These are phyloP conservation scores for Pythium dissimile DNA, from an alignment of 352 stramenopile genomes.

Conservation along the genomic window DNA sequence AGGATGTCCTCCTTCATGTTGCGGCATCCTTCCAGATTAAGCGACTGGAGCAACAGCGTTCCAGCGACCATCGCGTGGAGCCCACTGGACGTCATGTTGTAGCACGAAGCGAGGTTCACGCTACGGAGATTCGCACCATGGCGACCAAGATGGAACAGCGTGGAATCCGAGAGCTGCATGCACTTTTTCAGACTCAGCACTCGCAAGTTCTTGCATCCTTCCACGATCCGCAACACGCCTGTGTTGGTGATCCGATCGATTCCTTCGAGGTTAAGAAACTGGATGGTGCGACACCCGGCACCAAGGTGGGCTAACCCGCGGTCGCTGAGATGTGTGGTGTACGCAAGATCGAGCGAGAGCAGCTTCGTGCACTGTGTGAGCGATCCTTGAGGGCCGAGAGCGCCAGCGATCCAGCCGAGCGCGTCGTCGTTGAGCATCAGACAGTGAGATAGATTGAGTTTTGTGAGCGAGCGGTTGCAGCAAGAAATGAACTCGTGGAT, in stretches of 20 bases:
- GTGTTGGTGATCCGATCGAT: slow-evolving; percentile 49
- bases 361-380: slow-evolving; percentile 58
- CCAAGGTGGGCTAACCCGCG: slow-evolving; percentile 49
- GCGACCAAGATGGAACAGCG: slow-evolving; percentile 45
- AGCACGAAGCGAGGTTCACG: slow-evolving; percentile 62
- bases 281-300: slow-evolving; percentile 41
- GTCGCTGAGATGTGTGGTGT: slow-evolving; percentile 54
- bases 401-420: slow-evolving; percentile 65
- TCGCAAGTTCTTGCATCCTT: slow-evolving; percentile 47
- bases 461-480: slow-evolving; percentile 49
- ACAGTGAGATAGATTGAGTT: slow-evolving; percentile 59
- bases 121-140: slow-evolving; percentile 46
- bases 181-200: slow-evolving; percentile 64
- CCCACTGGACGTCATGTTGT: slow-evolving; percentile 50
- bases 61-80: slow-evolving; percentile 48
- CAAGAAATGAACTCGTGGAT: slow-evolving; percentile 73
- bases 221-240: slow-evolving; percentile 42
- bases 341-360: slow-evolving; percentile 67
- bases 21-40: slow-evolving; percentile 68
- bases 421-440: slow-evolving; percentile 64
- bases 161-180: slow-evolving; percentile 50
- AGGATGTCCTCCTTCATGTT: slow-evolving; percentile 73
- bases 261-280: slow-evolving; percentile 77
- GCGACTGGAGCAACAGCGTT: slow-evolving; percentile 47
- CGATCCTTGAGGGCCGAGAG: slow-evolving; percentile 55